Evolutionary conservation across 305 asterid species (phyloP).

Genomic region (Fraxinus greggii): DNA sequence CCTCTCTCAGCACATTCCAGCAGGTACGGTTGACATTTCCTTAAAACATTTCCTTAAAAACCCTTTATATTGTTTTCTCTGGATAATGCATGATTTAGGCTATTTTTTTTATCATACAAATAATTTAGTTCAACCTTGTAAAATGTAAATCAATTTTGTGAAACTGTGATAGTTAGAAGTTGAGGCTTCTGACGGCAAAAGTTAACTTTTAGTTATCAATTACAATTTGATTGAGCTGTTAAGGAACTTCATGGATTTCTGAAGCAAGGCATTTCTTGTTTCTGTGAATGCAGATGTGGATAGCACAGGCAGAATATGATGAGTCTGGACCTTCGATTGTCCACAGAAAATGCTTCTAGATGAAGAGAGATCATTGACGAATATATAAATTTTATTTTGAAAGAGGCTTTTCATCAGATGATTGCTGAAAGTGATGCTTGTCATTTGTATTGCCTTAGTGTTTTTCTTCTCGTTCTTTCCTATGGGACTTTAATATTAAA

Average conservation of each 20-base stretch:
- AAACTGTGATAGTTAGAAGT: neutral
- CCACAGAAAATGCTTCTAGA: conserved; percentile 4
- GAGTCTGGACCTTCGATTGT: conserved; percentile 6
- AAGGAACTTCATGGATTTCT: neutral
- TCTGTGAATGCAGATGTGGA: conserved; percentile 1
- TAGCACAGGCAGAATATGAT: neutral
- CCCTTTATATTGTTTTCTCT: neutral
- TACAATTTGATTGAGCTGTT: neutral
- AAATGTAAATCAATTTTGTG: neutral
- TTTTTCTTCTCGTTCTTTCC: neutral
- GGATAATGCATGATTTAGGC: neutral
- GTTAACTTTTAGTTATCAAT: neutral
- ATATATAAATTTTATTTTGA: neutral
- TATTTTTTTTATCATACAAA: neutral
- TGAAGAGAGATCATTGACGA: neutral
- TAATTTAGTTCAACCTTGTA: neutral
- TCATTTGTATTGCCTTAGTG: neutral
- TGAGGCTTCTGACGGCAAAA: neutral
- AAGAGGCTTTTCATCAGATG: neutral
- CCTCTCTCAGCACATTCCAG: conserved; percentile 62
- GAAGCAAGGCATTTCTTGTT: neutral
- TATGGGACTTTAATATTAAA: neutral
- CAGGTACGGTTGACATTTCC: conserved; percentile 30
- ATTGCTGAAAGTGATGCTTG: neutral
- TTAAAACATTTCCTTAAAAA: neutral